phyloP scores from a whole-genome alignment of 257 asterid species.

The Parsonsia alboflavescens region DNA sequence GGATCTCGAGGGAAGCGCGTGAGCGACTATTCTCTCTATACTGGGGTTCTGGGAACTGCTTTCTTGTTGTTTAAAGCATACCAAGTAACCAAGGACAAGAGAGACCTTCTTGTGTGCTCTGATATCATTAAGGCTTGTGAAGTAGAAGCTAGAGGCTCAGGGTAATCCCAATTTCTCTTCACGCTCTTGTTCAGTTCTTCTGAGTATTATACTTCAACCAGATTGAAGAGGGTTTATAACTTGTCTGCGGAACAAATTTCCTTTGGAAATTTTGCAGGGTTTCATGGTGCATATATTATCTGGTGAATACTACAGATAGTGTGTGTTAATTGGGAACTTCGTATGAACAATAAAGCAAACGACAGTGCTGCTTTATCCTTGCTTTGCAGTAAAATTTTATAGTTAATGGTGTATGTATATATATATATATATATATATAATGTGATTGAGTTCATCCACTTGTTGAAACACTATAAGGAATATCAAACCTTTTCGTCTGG shows the following conservation, averaged over 20 bases:
- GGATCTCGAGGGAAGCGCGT: slow-evolving; percentile 41
- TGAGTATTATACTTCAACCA: background rate
- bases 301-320: no score
- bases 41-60: slow-evolving; percentile 84
- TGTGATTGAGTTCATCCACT: background rate
- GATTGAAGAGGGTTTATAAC: background rate
- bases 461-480: background rate
- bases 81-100: slow-evolving; percentile 44
- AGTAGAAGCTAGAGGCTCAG: slow-evolving; percentile 49
- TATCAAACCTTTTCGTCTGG: background rate
- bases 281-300: no score
- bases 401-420: no score
- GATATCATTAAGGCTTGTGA: slow-evolving; percentile 60
- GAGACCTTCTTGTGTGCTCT: slow-evolving; percentile 53
- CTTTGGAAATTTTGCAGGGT: background rate
- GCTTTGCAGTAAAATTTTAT: no score
- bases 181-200: background rate
- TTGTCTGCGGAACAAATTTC: no score
- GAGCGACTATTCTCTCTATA: slow-evolving; percentile 54
- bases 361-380: no score
- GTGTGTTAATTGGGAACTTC: no score
- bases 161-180: slow-evolving; percentile 31
- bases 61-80: slow-evolving; percentile 74
- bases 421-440: no score
- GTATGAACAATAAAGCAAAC: no score